Base-by-base conservation (phyloP, 129 eudicot species). In the Chrysanthemum seticuspe region DNA sequence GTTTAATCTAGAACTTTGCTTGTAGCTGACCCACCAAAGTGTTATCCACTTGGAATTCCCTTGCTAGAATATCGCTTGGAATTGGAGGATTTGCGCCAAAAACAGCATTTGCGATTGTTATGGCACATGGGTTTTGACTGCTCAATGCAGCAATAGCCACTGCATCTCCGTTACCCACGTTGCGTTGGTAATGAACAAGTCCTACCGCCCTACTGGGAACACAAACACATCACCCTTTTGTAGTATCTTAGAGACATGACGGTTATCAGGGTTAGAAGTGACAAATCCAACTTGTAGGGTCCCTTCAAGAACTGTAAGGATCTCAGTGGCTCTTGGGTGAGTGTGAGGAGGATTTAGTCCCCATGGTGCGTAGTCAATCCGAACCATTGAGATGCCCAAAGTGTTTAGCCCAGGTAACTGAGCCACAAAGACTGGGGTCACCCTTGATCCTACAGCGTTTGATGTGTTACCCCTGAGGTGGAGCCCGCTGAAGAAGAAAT, bases 261-360 rank as follows among this genome's bases (percentile, higher is more conserved):
- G 79, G 47, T 82, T 73, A 23, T 74, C 80, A 8, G 86, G 86
- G 56, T 73, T 77, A 27, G 86, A 82, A 6, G 86, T 78, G 9
- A 78, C 81, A 51, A 83, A 78, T 10, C 86, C 83, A 3, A 78
- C 80, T 67, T 68, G 45, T 9, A 83, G 80, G 2, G 77, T 40
- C 9, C 83, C 86, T 82, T 82, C 83, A 31, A 83, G 65, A 69
- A 78, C 75, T 0, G 78, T 78, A 5, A 83, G 60, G 53, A 83
- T 70, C 66, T 83, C 86, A 5, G 86, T 82, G 69, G 86, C 86
- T 78, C 86, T 59, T 23, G 86, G 86, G 65, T 82, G 86, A 18
- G 78, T 74, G 40, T 82, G 86, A 27, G 83, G 86, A 0, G 86
- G 83, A 31, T 82, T 82, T 29, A 73, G 64, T 53, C 83, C 86